Evolutionary conservation across 2,329 filamentous ascomycete species (phyloP), one percentile per base, ranked within the genome.

Genomic region (Epichloe elymi): DNA sequence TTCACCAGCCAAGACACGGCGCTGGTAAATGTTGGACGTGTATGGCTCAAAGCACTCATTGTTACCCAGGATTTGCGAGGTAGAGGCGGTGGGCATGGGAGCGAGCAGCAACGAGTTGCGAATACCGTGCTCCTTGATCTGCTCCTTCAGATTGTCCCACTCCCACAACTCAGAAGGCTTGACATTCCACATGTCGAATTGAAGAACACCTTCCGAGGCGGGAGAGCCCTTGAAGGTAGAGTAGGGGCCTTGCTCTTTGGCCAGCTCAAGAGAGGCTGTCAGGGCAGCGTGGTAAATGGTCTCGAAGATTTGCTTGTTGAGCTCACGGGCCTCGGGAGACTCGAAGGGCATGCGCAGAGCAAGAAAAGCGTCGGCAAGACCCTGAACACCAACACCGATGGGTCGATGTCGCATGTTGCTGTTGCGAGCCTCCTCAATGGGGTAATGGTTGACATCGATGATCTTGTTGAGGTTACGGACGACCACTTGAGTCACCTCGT

Each of bases 21-120:
- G 91, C 61, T 91, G 95, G 77, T 98, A 98, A 69, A 98, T 98
- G 78, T 98, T 98, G 61, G 91, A 97, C 4, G 93, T 98, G 75
- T 98, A 98, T 40, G 93, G 93, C 78, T 98, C 93, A 67, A 98
- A 98, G 78, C 93, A 98, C 74, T 98, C 93, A 68, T 98, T 98
- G 79, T 96, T 95, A 62, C 93, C 93, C 60, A 98, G 78, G 66
- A 98, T 98, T 74, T 98, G 93, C 54, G 88, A 95, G 38, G 93
- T 98, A 57, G 86, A 93, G 52, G 93, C 93, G 63, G 93, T 98
- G 26, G 93, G 93, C 93, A 98, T 98, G 55, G 93, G 93, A 3
- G 93, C 93, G 60, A 97, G 80, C 54, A 98, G 80, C 62, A 98
- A 74, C 67, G 87, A 94, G 83, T 98, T 98, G 69, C 91, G 90